A percentile compares a stretch with the other conserved stretches of the same genome.
Evolutionary conservation across 2,329 filamentous ascomycete genomes (phyloP).

Genomic region (Zymoseptoria brevis): DNA sequence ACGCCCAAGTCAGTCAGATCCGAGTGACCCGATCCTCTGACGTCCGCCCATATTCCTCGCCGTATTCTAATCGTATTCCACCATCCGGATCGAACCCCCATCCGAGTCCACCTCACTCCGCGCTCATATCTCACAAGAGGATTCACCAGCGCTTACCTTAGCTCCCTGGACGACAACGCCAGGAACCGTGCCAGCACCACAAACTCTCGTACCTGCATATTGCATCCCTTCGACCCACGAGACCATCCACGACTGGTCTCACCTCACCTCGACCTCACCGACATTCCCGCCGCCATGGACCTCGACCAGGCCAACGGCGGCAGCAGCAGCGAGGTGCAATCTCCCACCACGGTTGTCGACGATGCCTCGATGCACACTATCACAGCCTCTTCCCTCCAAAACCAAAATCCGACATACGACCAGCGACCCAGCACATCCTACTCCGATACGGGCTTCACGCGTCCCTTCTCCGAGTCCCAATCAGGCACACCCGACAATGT

Average conservation of each 20-base stretch:
- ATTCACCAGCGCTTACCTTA: not conserved
- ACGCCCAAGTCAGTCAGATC: not conserved
- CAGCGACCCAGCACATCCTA: slow-evolving; percentile 47
- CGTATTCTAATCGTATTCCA: not conserved
- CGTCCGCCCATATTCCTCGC: not conserved
- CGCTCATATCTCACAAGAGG: not conserved
- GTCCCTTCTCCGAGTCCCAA: slow-evolving; percentile 37
- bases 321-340: slow-evolving; percentile 13
- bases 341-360: slow-evolving; percentile 30
- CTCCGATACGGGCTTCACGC: slow-evolving; percentile 42
- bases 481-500: slow-evolving; percentile 33
- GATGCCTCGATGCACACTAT: slow-evolving; percentile 43
- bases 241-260: slow-evolving; percentile 1
- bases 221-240: not conserved
- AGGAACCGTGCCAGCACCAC: not conserved
- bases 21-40: too few species aligned
- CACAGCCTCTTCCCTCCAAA: slow-evolving; percentile 34
- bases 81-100: not conserved
- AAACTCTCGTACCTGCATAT: not conserved
- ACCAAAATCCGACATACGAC: slow-evolving; percentile 32
- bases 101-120: not conserved
- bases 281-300: slow-evolving; percentile 12
- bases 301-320: slow-evolving; percentile 9
- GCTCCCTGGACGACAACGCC: not conserved
- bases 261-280: not conserved